These are phyloP conservation scores for Diphasiastrum complanatum DNA, from an alignment of 83 land plant genomes.

Conservation along the genomic window DNA sequence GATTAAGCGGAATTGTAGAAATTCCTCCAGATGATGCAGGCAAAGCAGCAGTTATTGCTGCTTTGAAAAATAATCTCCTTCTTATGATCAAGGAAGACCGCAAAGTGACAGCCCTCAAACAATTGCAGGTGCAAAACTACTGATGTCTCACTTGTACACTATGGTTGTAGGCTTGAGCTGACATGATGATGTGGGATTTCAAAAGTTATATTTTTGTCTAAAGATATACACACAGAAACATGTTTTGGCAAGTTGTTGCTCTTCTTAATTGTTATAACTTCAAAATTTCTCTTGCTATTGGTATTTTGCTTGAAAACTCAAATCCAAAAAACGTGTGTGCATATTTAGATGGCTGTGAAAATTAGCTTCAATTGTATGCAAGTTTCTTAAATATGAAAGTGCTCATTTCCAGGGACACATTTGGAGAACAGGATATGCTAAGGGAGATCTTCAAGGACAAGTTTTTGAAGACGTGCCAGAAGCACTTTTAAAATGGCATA, in stretches of 20 bases:
- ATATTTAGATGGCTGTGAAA: neutral
- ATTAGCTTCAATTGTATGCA: neutral
- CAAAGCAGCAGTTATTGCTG: conserved; percentile 65
- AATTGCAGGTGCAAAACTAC: conserved; percentile 64
- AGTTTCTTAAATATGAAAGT: neutral
- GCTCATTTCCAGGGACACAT: conserved; percentile 71
- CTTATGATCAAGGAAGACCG: conserved; percentile 96
- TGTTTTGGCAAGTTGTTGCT: neutral
- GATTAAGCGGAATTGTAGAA: conserved; percentile 49
- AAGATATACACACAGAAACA: neutral
- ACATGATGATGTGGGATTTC: neutral
- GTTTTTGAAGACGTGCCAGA: conserved; percentile 91
- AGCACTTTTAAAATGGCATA: conserved; percentile 80
- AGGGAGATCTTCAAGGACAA: conserved; percentile 69
- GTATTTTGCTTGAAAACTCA: too few species aligned
- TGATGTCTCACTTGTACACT: conserved; percentile 1
- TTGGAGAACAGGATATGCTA: conserved; percentile 90
- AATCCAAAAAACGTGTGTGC: too few species aligned
- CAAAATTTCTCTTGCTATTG: too few species aligned
- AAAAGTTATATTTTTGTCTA: neutral
- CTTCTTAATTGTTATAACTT: too few species aligned
- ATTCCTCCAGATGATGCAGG: conserved; percentile 61
- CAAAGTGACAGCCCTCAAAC: conserved; percentile 86
- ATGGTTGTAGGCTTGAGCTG: neutral
- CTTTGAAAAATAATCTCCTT: conserved; percentile 71